Evolutionary conservation across 75 land plant genomes (phyloP), one percentile per base, ranked within the genome.

Genomic region (Chamaecyparis obtusa): DNA sequence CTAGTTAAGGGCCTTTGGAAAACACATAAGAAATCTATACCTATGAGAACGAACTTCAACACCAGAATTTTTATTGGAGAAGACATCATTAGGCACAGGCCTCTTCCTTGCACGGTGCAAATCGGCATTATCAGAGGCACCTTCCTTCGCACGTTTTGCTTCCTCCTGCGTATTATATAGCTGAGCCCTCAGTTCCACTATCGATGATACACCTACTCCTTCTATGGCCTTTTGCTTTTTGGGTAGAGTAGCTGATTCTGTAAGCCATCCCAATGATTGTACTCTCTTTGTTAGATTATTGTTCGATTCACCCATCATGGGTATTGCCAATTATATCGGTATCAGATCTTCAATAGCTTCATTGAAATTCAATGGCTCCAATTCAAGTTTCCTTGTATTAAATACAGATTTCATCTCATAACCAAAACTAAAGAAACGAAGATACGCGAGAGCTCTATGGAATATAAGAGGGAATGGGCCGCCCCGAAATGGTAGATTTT

Each of bases 181-280:
- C 79, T 98, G 96, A 33, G 99, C 99, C 87, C 94, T 92, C 86
- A 98, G 95, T 88, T 98, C 97, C 55, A 98, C 83, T 39, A 98
- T 93, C 41, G 99, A 98, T 4, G 96, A 95, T 3, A 93, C 91
- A 0, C 99, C 99, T 39, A 98, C 99, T 0, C 99, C 99, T 30
- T 90, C 95, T 74, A 98, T 98, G 16, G 92, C 92, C 87, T 88
- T 89, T 75, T 94, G 95, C 89, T 94, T 96, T 88, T 93, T 94
- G 49, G 99, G 99, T 96, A 98, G 94, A 43, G 96, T 85, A 1
- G 96, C 75, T 2, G 99, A 95, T 88, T 98, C 99, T 88, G 99
- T 98, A 71, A 98, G 93, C 99, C 99, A 98, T 94, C 99, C 99
- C 90, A 98, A 83, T 37, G 99, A 98, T 36, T 93, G 97, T 56